Base-by-base conservation (phyloP, 768 basidiomycete species). In the Hygrocybe coccinea region DNA sequence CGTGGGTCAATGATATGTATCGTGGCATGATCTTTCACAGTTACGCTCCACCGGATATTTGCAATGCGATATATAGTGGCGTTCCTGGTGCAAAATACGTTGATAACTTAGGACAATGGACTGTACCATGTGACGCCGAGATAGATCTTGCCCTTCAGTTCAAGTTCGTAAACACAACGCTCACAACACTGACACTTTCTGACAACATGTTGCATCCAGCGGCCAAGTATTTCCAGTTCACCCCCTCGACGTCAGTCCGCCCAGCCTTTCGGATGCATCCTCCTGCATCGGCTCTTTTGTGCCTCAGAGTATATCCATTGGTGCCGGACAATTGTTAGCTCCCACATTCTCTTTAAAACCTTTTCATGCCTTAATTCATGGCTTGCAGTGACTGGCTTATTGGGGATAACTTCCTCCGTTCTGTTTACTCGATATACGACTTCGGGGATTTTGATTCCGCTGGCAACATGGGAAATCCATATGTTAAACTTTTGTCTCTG, bases 351-450 rank as follows among this genome's bases (percentile, higher is more conserved):
- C 44, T 50, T 5, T 21, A 14, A n/a, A 48, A 19, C 22, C 36
- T 21, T 5, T 11, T n/a, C 15, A 48, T 51, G 38, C 52, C 43
- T 51, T 54, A 56, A 43, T 48, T 53, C 37, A 39, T 56, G 11
- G 2, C n/a, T 50, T 53, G 10, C 57, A 91, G 89, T 65, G 91
- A 93, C 66, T 87, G 88, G 84, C 76, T 93, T 44, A 65, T 91
- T 52, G 91, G 91, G 19, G 90, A 88, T 69, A 91, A 89, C 63
- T 79, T 90, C 65, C 77, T 93, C 56, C 89, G 91, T 56, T 87
- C 88, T 14, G 72, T 91, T 37, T 92, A 92, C 69, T 80, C 87
- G 7, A 71, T 93, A 54, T 93, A 91, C 67, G 87, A 91, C 69
- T 93, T 87, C 65, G 90, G 90, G 21, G 87, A 92, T 70, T 90